Evolutionary conservation across 345 rosid genomes (phyloP), one percentile per base, ranked within the genome.

Genomic region (Aethionema arabicum): DNA sequence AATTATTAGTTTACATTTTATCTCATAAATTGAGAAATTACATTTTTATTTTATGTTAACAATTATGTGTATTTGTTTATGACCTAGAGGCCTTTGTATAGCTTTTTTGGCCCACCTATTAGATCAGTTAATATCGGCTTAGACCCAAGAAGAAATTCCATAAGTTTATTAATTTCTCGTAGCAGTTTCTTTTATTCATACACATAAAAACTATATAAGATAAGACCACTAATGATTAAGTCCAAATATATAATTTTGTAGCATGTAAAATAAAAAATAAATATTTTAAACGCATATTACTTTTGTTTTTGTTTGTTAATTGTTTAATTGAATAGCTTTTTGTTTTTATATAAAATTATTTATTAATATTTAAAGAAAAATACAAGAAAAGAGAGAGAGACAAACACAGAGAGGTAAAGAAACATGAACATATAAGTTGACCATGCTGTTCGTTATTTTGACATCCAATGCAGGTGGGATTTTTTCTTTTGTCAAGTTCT

Each of bases 361-460:
- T 21, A 37, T 37, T 43, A 21, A 32, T 58, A 70, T 56, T 29
- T 9, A 56, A 35, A 49, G 52, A 48, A 55, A 54, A 49, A 13
- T 29, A 41, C 42, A 63, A 39, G 52, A 62, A 56, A 63, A 55
- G 68, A 48, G 39, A 37, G 45, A 54, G 31, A 63, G 63, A 56
- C 54, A 64, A 56, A 30, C 50, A 63, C 65, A 56, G 56, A 43
- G 8, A 48, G 69, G 12, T 70, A 43, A 42, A 50, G 29, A 56
- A 65, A 63, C 65, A 63, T 50, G 50, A 63, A 70, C 69, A 70
- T 43, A 44, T 43, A 44, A 51, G 70, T 64, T 44, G 70, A 63
- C 75, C 75, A 71, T 64, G 43, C 75, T 64, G 75, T 71, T 71
- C 58, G 69, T 64, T 70, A 57, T 49, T 37, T 43, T 56, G 75